Conservation (phyloP, 1,139 yeast species). For the Hansenula lynferdii region DNA sequence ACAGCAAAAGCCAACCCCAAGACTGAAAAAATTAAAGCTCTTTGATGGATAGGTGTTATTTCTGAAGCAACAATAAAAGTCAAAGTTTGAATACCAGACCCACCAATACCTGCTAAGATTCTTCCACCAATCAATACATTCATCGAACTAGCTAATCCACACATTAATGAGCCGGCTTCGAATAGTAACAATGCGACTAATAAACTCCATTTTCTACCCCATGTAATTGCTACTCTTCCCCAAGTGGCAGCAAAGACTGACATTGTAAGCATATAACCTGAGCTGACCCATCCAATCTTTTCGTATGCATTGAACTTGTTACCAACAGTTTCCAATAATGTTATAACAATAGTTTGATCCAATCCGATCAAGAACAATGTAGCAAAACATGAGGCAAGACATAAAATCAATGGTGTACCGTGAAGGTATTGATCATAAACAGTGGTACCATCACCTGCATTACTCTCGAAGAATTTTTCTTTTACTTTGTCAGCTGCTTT, state of each 20-base stretch:
- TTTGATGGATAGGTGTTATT: conserved; percentile 48
- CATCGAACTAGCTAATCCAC: conserved; percentile 54
- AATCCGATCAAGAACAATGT: conserved; percentile 55
- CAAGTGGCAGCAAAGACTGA: conserved; percentile 54
- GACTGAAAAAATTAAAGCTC: conserved; percentile 46
- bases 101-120: conserved; percentile 67
- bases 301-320: conserved; percentile 46
- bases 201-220: conserved; percentile 54
- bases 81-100: conserved; percentile 61
- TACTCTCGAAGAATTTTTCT: conserved; percentile 17
- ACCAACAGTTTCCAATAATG: conserved; percentile 52
- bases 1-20: conserved; percentile 50
- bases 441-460: conserved; percentile 52
- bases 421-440: conserved; percentile 42
- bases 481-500: neutral
- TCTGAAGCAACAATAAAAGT: conserved; percentile 57
- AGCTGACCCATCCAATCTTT: conserved; percentile 54
- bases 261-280: conserved; percentile 56
- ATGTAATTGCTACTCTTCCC: conserved; percentile 55
- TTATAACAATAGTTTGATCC: conserved; percentile 65
- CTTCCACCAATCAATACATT: conserved; percentile 64
- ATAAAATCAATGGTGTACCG: conserved; percentile 37
- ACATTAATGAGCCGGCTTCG: conserved; percentile 56
- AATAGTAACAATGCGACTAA: conserved; percentile 47
- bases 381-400: conserved; percentile 42